Percentiles rank a stretch among this genome's conserved stretches.
Evolutionary conservation across 441 rosid species (phyloP).

Genomic region (Populus hybrid): DNA sequence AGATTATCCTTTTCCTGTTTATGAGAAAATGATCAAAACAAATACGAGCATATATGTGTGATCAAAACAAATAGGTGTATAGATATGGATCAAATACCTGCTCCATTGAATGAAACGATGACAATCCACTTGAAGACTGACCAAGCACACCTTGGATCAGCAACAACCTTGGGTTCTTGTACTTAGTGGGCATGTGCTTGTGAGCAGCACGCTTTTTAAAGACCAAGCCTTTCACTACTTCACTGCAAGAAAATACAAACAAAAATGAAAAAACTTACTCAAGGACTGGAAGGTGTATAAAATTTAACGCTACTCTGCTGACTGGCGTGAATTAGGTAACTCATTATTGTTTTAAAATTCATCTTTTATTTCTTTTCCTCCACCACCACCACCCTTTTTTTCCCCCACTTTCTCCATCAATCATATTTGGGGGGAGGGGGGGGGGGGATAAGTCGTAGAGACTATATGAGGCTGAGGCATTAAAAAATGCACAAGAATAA

Average conservation of each 20-base stretch:
- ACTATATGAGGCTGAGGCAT: background rate
- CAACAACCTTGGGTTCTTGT: slow-evolving; percentile 74
- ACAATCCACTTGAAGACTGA: slow-evolving; percentile 67
- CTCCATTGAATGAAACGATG: slow-evolving; percentile 70
- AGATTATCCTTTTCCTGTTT: slow-evolving; percentile 63
- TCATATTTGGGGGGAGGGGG: no score
- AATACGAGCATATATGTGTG: slow-evolving; percentile 1
- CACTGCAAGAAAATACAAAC: slow-evolving; percentile 45
- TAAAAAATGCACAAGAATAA: background rate
- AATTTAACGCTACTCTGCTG: no score
- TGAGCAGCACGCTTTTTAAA: slow-evolving; percentile 96
- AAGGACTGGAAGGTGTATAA: background rate
- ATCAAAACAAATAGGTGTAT: background rate
- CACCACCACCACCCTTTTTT: no score
- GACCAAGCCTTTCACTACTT: slow-evolving; percentile 84
- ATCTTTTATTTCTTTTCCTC: no score
- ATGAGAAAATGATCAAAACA: slow-evolving; percentile 23
- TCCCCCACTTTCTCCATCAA: no score
- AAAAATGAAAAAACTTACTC: background rate
- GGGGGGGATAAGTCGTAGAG: no score
- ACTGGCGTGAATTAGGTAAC: no score
- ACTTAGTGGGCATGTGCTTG: slow-evolving; percentile 90
- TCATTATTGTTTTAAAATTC: no score
- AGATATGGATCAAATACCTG: slow-evolving; percentile 43
- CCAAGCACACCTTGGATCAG: slow-evolving; percentile 72